Evolutionary conservation across 2,329 filamentous ascomycete genomes (phyloP), one percentile per base, ranked within the genome.

Genomic region (Ilyonectria sp.): DNA sequence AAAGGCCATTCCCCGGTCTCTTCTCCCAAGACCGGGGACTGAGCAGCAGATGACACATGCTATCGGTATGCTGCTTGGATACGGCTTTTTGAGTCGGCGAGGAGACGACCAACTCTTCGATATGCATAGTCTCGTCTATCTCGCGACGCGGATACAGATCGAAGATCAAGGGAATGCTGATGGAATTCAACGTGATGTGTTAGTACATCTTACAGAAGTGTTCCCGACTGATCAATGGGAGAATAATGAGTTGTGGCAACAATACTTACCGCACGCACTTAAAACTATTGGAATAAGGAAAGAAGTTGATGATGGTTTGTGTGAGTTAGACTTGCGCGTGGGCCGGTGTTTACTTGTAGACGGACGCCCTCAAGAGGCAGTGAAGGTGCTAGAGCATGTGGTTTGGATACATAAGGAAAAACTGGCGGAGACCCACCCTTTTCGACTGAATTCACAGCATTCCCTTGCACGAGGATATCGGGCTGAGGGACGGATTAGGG

Each of bases 81-180:
- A 81, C 60, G 68, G 75, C 0, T 82, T 83, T 53, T 55, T 82
- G 4, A 72, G 54, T 8, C 56, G 56, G 29, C 75, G 75, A 13
- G 69, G 60, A 21, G 74, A 72, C 1, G 60, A 56, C 6, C 67
- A 77, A 0, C 68, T 75, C 3, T 81, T 75, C 60, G 80, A 82
- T 60, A 82, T 83, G 78, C 81, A 83, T 65, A 71, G 78, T n/a
- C 69, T 83, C 1, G 80, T 83, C 1, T 79, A 83, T 52, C 31
- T 79, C 33, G 80, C 78, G 6, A 76, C 70, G 3, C 57, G 69
- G 31, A 62, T 75, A 7, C 82, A 78, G 81, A 35, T 21, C 15
- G 17, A 70, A 46, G 40, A 50, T 6, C 33, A 68, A 15, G 55
- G 26, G 23, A 23, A 2, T 1, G 3, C 15, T 29, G 37, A 19